Evolutionary conservation across 148 eudicot species (phyloP).

Genomic region (Diospyros lotus): DNA sequence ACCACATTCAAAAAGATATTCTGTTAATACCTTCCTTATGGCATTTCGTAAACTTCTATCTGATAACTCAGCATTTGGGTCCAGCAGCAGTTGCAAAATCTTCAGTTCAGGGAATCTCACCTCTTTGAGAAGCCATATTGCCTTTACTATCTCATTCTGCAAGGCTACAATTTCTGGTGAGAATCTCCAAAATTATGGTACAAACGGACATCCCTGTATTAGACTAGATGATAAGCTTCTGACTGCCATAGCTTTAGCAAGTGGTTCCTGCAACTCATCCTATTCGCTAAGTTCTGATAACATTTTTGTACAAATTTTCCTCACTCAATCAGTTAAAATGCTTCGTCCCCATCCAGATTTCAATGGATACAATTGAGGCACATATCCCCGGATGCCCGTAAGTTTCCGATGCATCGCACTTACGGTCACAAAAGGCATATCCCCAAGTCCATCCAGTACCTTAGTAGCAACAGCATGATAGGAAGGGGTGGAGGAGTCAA

Average conservation of each 20-base stretch:
- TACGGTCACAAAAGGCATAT: slow-evolving; percentile 38
- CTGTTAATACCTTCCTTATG: slow-evolving; percentile 48
- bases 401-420: slow-evolving; percentile 66
- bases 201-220: slow-evolving; percentile 16
- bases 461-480: slow-evolving; percentile 38
- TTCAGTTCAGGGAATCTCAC: slow-evolving; percentile 34
- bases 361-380: slow-evolving; percentile 29
- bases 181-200: slow-evolving; percentile 27
- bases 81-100: slow-evolving; percentile 39
- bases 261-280: slow-evolving; percentile 43
- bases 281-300: slow-evolving; percentile 39
- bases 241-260: slow-evolving; percentile 65
- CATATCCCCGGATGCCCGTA: slow-evolving; percentile 35
- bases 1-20: slow-evolving; percentile 71
- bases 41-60: slow-evolving; percentile 27
- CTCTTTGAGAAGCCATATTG: slow-evolving; percentile 39
- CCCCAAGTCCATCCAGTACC: slow-evolving; percentile 45
- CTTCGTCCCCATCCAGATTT: slow-evolving; percentile 31
- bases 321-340: slow-evolving; percentile 25
- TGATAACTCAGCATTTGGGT: slow-evolving; percentile 32
- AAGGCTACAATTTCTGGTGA: slow-evolving; percentile 44
- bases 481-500: slow-evolving; percentile 26
- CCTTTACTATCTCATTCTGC: slow-evolving; percentile 61
- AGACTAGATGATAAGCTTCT: slow-evolving; percentile 43
- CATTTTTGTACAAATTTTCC: slow-evolving; percentile 29